Percentiles rank a stretch among this genome's conserved stretches.
phyloP scores from a whole-genome alignment of 1,284 basidiomycete species.

The Malassezia vespertilionis region DNA sequence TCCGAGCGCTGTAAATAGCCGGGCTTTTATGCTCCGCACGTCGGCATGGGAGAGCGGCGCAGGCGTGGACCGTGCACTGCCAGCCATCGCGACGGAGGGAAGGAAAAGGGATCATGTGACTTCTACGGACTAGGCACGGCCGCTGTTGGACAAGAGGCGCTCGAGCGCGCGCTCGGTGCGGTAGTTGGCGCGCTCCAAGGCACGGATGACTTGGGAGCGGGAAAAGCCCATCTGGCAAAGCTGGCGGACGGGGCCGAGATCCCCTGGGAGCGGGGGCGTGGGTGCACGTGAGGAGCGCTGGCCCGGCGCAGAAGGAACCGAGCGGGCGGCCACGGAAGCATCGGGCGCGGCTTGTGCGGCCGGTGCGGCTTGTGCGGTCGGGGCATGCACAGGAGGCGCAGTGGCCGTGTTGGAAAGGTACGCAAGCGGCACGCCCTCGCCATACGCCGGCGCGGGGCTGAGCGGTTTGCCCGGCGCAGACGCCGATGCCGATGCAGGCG shows the following conservation, averaged over 20 bases:
- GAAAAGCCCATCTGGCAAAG: slow-evolving; percentile 45
- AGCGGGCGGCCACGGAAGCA: not conserved
- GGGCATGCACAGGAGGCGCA: not conserved
- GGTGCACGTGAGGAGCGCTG: slow-evolving; percentile 8
- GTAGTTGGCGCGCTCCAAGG: slow-evolving; percentile 42
- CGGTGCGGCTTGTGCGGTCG: not conserved
- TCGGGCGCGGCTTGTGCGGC: not conserved
- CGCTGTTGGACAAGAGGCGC: slow-evolving; percentile 23
- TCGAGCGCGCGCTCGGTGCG: slow-evolving; percentile 43
- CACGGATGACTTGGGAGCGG: slow-evolving; percentile 33
- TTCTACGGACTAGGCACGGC: slow-evolving; percentile 9
- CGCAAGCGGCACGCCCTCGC: too few species aligned
- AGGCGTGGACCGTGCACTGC: not conserved
- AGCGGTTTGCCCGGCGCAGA: not conserved
- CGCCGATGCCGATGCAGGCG: not conserved
- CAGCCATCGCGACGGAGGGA: slow-evolving; percentile 1
- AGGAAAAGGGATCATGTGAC: slow-evolving; percentile 13
- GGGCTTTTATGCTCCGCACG: slow-evolving; percentile 9
- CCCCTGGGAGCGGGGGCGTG: slow-evolving; percentile 33
- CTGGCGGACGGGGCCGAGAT: slow-evolving; percentile 39
- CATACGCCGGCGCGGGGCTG: not conserved
- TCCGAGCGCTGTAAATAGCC: slow-evolving; percentile 26
- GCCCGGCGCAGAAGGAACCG: not conserved
- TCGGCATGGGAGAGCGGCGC: not conserved
- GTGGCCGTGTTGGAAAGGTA: not conserved